Base-by-base conservation (phyloP, 352 stramenopile genomes). In the Pythium grandisporangium region DNA sequence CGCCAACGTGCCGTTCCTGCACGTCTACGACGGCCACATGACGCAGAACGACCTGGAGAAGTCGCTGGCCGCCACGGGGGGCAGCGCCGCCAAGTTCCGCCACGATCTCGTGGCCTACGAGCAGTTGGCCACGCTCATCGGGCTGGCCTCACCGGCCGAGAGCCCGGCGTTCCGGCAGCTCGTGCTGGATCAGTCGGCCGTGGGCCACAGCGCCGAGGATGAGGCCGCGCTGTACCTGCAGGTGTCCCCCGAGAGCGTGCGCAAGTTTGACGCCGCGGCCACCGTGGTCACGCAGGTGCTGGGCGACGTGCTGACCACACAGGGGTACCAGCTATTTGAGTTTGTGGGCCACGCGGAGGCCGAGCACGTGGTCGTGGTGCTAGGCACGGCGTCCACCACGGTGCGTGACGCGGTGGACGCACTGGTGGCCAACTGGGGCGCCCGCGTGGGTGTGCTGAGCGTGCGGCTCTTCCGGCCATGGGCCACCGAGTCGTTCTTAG, bases 1-100 rank as follows among this genome's bases (percentile, higher is more conserved):
- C 36, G 77, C 83, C 33, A 80, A 93, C 42, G 75, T 95, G 30
- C 89, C 89, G 20, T 95, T 97, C 49, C 50, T 96, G 32, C 85
- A 97, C 62, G 93, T 97, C 21, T 96, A 95, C 65, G 89, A 96
- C 65, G 86, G 84, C 34, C 80, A 96, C 53, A 86, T 96, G 67
- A 56, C 70, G 22, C 84, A 93, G 47, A 95, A 95, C 55, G 63
- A 73, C 42, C 45, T 96, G 19, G 61, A 84, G 44, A 66, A 62
- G 35, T 48, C 55, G n/a, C 58, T 67, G 2, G 66, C 64, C 2
- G n/a, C n/a, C n/a, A n/a, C n/a, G n/a, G n/a, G n/a, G n/a, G 40
- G 55, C 5, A 52, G 59, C 12, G 45, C 65, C 19, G 61, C 53
- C 61, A 80, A 90, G 48, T 84, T 78, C 50, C 72, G 37, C 49